Conservation (phyloP, 768 basidiomycete genomes). For the Xerocomellus amylosporus region DNA sequence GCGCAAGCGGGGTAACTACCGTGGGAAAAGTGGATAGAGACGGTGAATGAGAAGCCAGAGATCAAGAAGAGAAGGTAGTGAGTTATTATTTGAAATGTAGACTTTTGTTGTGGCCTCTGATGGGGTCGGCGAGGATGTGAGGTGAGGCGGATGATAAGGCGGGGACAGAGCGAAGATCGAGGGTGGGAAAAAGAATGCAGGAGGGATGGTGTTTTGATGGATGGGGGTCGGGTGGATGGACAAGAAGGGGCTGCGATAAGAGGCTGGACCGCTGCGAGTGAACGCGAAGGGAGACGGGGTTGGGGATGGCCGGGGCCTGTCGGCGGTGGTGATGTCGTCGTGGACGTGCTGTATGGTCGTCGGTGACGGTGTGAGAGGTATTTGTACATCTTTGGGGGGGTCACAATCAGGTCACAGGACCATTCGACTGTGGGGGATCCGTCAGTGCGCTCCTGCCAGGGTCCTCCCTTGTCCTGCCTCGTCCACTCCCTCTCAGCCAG, state of each 20-base stretch:
- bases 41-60: neutral
- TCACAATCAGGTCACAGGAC: constrained; percentile 34
- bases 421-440: constrained; percentile 9
- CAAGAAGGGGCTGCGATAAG: constrained; percentile 11
- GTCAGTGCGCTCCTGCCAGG: constrained; percentile 24
- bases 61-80: neutral
- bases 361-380: constrained; percentile 10
- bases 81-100: neutral
- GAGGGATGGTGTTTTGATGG: constrained; percentile 6
- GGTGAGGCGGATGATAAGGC: too few relatives aligned
- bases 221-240: constrained; percentile 1
- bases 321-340: neutral
- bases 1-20: neutral
- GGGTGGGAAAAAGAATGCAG: constrained; percentile 13
- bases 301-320: neutral
- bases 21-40: neutral
- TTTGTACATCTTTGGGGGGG: constrained; percentile 34
- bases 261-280: neutral
- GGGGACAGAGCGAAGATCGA: neutral
- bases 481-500: constrained; percentile 11
- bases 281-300: neutral
- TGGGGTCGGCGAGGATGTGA: neutral
- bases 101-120: neutral
- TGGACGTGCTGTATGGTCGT: neutral
- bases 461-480: constrained; percentile 27